Evolutionary conservation across 352 stramenopile genomes (phyloP), one percentile per base, ranked within the genome.

Genomic region (Globisporangium nagaii): DNA sequence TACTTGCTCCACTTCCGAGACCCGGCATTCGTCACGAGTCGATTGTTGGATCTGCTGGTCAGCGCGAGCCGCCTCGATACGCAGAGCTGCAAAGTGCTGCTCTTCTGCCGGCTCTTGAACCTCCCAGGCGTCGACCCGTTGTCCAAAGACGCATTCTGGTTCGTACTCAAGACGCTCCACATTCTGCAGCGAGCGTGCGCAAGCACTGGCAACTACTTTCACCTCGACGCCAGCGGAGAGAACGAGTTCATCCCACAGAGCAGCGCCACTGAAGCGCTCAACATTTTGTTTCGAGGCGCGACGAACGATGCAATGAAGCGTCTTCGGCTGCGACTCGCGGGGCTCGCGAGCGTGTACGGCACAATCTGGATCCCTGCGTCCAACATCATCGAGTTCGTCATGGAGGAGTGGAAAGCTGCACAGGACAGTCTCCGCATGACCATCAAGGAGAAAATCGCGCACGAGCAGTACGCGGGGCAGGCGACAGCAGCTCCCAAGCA

Each of bases 71-170:
- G 66, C 10, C 46, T 85, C 1, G 74, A 85, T 36, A 82, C 74
- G 13, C 74, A 85, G 35, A 85, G 74, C 51, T 70, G 64, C 62
- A 85, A 85, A 40, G 70, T 85, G 10, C 48, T 73, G 39, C 59
- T 85, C 10, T 85, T 80, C 46, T 75, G 63, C 28, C 63, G 67
- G 3, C 44, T 85, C 6, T 28, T 85, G 19, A 54, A 63, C 2
- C 49, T 85, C 10, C 58, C 66, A 3, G 74, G 71, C 11, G 70
- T 77, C 30, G 60, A 71, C 4, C 31, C 62, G 12, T 62, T 85
- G 10, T 48, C 68, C 4, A 37, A 42, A 0, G 68, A 71, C 27
- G 71, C 70, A n/a, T 77, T 79, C 24, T 85, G 74, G 74, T 85
- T 85, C 42, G 58, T 72, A 9, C 46, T 85, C 1, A 79, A 82